Evolutionary conservation across 148 eudicot species (phyloP).

Genomic region (Dianthus caryophyllus): DNA sequence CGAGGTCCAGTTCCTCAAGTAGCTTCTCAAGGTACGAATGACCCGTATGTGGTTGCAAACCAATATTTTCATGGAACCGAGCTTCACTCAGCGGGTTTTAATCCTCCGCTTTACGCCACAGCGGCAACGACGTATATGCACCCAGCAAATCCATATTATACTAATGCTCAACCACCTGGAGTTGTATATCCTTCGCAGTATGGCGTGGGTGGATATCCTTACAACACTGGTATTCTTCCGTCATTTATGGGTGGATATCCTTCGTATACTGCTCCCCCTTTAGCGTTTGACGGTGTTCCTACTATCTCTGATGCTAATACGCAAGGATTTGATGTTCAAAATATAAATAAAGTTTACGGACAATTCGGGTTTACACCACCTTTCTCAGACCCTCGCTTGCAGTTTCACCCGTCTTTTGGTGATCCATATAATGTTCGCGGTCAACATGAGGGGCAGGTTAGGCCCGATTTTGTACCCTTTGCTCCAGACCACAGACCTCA

Average conservation of each 20-base stretch:
- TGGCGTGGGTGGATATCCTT: conserved; percentile 53
- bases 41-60: conserved; percentile 32
- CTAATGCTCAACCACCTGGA: conserved; percentile 49
- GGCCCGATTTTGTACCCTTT: conserved; percentile 32
- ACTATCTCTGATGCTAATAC: conserved; percentile 38
- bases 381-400: conserved; percentile 47
- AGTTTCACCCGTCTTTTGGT: conserved; percentile 42
- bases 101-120: conserved; percentile 61
- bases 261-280: conserved; percentile 42
- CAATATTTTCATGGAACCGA: conserved; percentile 43
- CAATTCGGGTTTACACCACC: conserved; percentile 46
- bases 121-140: conserved; percentile 57
- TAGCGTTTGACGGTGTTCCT: conserved; percentile 48
- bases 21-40: conserved; percentile 35
- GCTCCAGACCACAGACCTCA: conserved; percentile 39
- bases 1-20: conserved; percentile 43
- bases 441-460: conserved; percentile 35
- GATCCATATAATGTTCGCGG: conserved; percentile 46
- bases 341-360: conserved; percentile 44
- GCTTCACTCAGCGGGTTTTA: conserved; percentile 54
- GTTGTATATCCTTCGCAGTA: conserved; percentile 55
- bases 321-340: conserved; percentile 46
- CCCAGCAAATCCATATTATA: conserved; percentile 53
- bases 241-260: conserved; percentile 65
- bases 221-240: conserved; percentile 42